Evolutionary conservation across 805 yeast species (phyloP).

Genomic region (Candida mattraensis): DNA sequence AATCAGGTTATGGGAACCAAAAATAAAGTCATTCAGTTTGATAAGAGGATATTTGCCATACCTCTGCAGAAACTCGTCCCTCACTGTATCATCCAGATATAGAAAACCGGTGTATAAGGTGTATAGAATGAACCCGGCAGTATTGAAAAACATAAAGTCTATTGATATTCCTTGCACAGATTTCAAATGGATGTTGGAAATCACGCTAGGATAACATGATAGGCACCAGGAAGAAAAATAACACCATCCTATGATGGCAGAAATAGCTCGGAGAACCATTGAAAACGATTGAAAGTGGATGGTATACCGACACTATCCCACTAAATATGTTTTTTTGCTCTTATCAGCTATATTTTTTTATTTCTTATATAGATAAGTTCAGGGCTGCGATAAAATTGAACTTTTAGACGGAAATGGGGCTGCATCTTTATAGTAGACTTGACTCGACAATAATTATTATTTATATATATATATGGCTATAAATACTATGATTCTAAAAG

Average conservation of each 20-base stretch:
- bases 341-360: too few species aligned
- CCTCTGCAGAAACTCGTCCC: slow-evolving; percentile 30
- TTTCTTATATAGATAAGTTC: too few species aligned
- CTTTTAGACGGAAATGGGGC: too few species aligned
- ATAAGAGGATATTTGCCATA: slow-evolving; percentile 32
- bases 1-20: slow-evolving; percentile 31
- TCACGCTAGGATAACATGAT: slow-evolving; percentile 34
- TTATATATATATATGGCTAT: not conserved
- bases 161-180: slow-evolving; percentile 37
- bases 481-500: not conserved
- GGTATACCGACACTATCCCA: too few species aligned
- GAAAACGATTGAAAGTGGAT: too few species aligned
- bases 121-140: slow-evolving; percentile 33
- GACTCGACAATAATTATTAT: too few species aligned
- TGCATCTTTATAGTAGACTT: too few species aligned
- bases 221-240: slow-evolving; percentile 34
- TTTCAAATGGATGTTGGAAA: slow-evolving; percentile 31
- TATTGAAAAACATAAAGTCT: slow-evolving; percentile 36
- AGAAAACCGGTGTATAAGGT: slow-evolving; percentile 30
- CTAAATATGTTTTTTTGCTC: too few species aligned
- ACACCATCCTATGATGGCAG: slow-evolving; percentile 31
- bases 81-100: slow-evolving; percentile 22
- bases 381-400: too few species aligned
- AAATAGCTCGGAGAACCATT: slow-evolving; percentile 12
- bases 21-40: slow-evolving; percentile 32